Evolutionary conservation across 129 eudicot species (phyloP), one percentile per base, ranked within the genome.

Genomic region (Arctium minus): DNA sequence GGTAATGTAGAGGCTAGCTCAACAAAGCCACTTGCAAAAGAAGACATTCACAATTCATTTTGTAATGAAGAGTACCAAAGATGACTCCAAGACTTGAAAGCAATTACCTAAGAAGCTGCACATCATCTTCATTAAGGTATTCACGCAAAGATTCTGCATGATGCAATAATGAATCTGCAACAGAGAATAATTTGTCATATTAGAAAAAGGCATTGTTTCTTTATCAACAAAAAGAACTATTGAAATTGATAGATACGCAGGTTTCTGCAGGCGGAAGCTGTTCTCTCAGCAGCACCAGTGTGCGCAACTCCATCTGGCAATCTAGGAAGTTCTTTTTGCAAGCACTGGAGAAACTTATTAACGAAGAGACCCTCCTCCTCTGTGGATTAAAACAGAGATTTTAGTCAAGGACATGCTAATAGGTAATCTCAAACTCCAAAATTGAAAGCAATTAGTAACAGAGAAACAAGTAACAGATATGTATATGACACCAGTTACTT

Each of bases 61-160:
- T 11, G 56, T 10, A 46, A 46, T 46, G 56, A 46, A 46, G 65
- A 60, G 29, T 60, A 17, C 56, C 22, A 53, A 15, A 53, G 22
- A 15, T 40, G 62, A 17, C 13, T 75, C 48, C 27, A 48, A 7
- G 38, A 48, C 13, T 46, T 44, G 11, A 75, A 79, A 68, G 31
- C 42, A 77, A 60, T 83, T 76, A 94, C 98, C 95, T 94, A 70
- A 94, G 84, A 56, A 89, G 93, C 74, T 88, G 88, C 77, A 88
- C 88, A 86, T 94, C 96, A 9, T 92, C 96, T 69, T 87, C 88
- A 74, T 72, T 84, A 70, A 92, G 65, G 84, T 77, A 94, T 42
- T 83, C 65, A 68, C 93, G 94, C 80, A 92, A 81, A 74, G 96
- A 94, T 75, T 87, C 91, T 22, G 98, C 97, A 88, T 92, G 96